phyloP scores from a whole-genome alignment of 2,329 filamentous ascomycete species.

The Beauveria rudraprayagi region DNA sequence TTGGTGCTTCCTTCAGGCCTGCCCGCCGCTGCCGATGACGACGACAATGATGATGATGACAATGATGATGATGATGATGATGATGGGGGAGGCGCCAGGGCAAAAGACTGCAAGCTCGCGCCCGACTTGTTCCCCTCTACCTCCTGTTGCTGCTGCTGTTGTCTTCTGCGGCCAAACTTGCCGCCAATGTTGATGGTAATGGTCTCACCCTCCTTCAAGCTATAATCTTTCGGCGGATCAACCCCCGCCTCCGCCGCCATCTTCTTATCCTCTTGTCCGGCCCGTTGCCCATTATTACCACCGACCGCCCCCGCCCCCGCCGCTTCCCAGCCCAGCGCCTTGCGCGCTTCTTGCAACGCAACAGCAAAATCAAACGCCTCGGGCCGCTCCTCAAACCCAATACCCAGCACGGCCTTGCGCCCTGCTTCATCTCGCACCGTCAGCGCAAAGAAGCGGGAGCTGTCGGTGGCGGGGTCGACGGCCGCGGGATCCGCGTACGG shows the following conservation, averaged over 20 bases:
- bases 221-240: slow-evolving; percentile 56
- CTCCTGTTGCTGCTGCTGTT: slow-evolving; percentile 14
- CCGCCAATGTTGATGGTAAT: slow-evolving; percentile 70
- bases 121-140: not conserved
- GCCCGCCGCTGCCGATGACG: not conserved
- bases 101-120: slow-evolving; percentile 49
- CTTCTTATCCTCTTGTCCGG: slow-evolving; percentile 23
- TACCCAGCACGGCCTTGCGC: slow-evolving; percentile 69
- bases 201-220: slow-evolving; percentile 81
- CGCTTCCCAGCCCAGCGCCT: slow-evolving; percentile 55
- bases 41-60: slow-evolving; percentile 21
- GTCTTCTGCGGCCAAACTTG: slow-evolving; percentile 37
- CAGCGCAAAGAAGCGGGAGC: slow-evolving; percentile 75
- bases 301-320: slow-evolving; percentile 8
- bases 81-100: slow-evolving; percentile 62
- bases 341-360: slow-evolving; percentile 68
- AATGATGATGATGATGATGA: slow-evolving; percentile 21
- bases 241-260: slow-evolving; percentile 28
- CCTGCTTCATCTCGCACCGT: slow-evolving; percentile 68
- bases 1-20: slow-evolving; percentile 15
- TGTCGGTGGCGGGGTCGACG: slow-evolving; percentile 74
- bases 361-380: slow-evolving; percentile 84
- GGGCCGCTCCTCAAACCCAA: slow-evolving; percentile 80
- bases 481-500: slow-evolving; percentile 60
- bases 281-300: slow-evolving; percentile 18